phyloP scores from a whole-genome alignment of 495 filamentous ascomycete genomes.

The Daldinia caldariorum region DNA sequence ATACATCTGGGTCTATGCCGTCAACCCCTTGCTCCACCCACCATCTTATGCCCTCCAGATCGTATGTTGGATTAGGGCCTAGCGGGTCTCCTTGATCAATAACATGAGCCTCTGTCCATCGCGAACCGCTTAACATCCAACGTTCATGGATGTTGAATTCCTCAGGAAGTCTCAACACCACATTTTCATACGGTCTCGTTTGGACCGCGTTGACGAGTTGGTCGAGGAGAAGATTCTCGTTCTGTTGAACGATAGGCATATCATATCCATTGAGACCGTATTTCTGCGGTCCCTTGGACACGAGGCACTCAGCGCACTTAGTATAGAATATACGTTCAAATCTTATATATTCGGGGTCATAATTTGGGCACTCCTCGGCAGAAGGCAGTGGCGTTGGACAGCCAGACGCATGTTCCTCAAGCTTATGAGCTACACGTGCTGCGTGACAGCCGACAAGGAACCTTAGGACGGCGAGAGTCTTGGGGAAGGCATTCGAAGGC shows the following conservation, averaged over 20 bases:
- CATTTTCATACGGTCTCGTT: constrained; percentile 8
- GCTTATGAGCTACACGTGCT: neutral
- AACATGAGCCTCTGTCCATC: constrained; percentile 14
- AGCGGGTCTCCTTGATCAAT: neutral
- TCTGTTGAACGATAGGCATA: constrained; percentile 2
- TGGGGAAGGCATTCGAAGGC: constrained; percentile 8
- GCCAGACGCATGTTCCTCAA: neutral
- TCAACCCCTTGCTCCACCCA: constrained; percentile 12
- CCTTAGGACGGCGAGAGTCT: neutral
- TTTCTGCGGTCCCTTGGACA: neutral
- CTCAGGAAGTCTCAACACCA: constrained; percentile 1
- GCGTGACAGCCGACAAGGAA: constrained; percentile 17
- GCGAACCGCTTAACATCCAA: constrained; percentile 17
- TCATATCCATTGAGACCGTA: neutral
- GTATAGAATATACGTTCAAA: constrained; percentile 31
- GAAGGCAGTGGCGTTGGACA: neutral
- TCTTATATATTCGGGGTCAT: neutral
- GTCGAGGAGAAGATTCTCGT: constrained; percentile 11
- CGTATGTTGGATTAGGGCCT: constrained; percentile 12
- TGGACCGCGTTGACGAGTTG: neutral
- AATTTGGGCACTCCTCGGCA: neutral
- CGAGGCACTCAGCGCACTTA: constrained; percentile 12
- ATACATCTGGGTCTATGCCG: neutral
- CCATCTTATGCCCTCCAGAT: constrained; percentile 23
- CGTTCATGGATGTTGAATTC: constrained; percentile 25